Base-by-base conservation (phyloP, 1,284 basidiomycete genomes). In the Vanrija pseudolonga region DNA sequence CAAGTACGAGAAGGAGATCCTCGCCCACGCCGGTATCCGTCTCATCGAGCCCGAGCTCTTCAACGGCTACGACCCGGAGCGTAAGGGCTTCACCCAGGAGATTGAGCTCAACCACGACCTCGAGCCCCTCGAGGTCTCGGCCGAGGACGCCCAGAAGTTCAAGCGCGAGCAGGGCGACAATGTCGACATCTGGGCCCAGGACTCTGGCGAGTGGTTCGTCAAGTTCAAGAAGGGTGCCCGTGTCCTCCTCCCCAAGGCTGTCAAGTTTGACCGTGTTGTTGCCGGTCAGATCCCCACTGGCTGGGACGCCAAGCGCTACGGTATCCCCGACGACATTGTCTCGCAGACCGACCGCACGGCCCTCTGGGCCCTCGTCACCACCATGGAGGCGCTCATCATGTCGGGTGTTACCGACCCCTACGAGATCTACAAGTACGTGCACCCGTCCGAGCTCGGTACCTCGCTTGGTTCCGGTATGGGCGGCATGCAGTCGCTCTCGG, bases 161-260 rank as follows among this genome's bases (percentile, higher is more conserved):
- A 95, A 96, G 80, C 83, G 88, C 59, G 91, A 98, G 76, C 96
- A 98, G 71, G 92, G 90, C 57, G 92, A 95, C 68, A 95, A 93
- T 73, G 95, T 92, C 71, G 93, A 98, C 71, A 85, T 90, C 66
- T 97, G 93, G 91, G 87, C 85, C 8, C 86, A 85, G 44, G 87
- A 88, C 66, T 88, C 89, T 18, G 91, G 89, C 36, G 90, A 94
- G 71, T 97, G 89, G 89, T 92, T 90, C 66, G 92, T 94, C 69
- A 96, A 97, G 78, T 88, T 98, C 82, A 98, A 98, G 86, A 96
- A 94, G 80, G 96, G 95, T 53, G 93, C 95, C 12, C 87, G 92
- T 53, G 82, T 98, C 65, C 83, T 89, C 63, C 86, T 98, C 46
- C 95, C 95, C 57, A 98, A 98, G 80, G 89, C 95, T 3, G 87